phyloP scores from a whole-genome alignment of 805 yeast species.

The Yarrowia hollandica region DNA sequence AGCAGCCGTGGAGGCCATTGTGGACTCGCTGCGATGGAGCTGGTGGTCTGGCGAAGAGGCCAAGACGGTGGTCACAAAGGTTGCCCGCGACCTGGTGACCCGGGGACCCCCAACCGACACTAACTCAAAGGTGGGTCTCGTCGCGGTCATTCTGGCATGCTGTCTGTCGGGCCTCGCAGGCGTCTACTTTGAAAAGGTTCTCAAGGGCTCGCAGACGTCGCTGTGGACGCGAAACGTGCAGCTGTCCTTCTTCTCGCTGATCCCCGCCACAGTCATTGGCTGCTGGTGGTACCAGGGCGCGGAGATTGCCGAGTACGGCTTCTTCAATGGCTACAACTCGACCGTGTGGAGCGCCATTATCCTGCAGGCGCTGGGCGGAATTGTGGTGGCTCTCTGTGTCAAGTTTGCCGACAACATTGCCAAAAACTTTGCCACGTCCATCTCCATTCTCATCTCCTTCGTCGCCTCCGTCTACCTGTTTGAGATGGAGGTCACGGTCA shows the following conservation, averaged over 20 bases:
- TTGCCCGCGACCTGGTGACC: constrained; percentile 13
- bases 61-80: constrained; percentile 19
- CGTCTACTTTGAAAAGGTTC: constrained; percentile 47
- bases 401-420: constrained; percentile 48
- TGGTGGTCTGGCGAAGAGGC: constrained; percentile 29
- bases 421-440: constrained; percentile 46
- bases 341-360: constrained; percentile 45
- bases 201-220: constrained; percentile 43
- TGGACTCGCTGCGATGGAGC: constrained; percentile 29
- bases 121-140: constrained; percentile 40
- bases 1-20: constrained; percentile 34
- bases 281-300: constrained; percentile 43
- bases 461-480: constrained; percentile 44
- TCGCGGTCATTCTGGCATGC: constrained; percentile 45
- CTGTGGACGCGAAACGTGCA: constrained; percentile 47
- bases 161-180: constrained; percentile 46
- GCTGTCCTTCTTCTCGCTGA: constrained; percentile 44
- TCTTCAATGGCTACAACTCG: constrained; percentile 45
- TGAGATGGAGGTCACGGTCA: constrained; percentile 41
- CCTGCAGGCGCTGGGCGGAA: constrained; percentile 47
- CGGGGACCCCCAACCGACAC: constrained; percentile 32
- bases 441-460: constrained; percentile 45
- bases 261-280: constrained; percentile 46
- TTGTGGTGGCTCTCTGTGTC: constrained; percentile 47
- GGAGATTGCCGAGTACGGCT: constrained; percentile 42